phyloP scores from a whole-genome alignment of 257 asterid genomes.

The Lycium ferocissimum region DNA sequence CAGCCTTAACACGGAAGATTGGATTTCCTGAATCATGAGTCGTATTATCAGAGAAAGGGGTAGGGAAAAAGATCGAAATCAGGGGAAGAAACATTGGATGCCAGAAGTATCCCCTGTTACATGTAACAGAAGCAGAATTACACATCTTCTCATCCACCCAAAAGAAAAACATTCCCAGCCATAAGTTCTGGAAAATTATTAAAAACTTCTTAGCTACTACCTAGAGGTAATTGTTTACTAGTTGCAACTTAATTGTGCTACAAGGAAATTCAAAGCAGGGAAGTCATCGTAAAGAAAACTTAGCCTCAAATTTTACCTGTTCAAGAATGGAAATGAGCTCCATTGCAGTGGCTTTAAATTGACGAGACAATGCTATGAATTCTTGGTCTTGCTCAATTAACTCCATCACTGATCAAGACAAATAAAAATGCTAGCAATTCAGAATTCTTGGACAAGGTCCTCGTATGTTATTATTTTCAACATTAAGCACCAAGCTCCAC shows the following conservation, averaged over 20 bases:
- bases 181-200: background rate
- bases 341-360: conserved; percentile 91
- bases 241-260: conserved; percentile 1
- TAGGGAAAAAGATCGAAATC: background rate
- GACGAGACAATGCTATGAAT: conserved; percentile 84
- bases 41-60: background rate
- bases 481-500: conserved; percentile 20
- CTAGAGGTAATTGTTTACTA: background rate
- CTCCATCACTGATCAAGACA: conserved; percentile 77
- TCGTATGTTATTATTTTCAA: background rate
- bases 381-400: conserved; percentile 97
- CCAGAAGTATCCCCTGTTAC: background rate
- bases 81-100: conserved; percentile 17
- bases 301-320: conserved; percentile 63
- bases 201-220: background rate
- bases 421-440: conserved; percentile 39
- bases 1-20: too few species aligned
- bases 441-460: conserved; percentile 33
- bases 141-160: background rate
- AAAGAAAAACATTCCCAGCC: background rate
- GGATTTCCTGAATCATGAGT: too few species aligned
- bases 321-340: conserved; percentile 96
- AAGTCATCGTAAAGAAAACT: conserved; percentile 6
- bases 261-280: conserved; percentile 18
- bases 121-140: background rate